Percentiles rank a stretch among this genome's conserved stretches.
Conservation (phyloP, 345 rosid genomes). For the Lepidium didymum region DNA sequence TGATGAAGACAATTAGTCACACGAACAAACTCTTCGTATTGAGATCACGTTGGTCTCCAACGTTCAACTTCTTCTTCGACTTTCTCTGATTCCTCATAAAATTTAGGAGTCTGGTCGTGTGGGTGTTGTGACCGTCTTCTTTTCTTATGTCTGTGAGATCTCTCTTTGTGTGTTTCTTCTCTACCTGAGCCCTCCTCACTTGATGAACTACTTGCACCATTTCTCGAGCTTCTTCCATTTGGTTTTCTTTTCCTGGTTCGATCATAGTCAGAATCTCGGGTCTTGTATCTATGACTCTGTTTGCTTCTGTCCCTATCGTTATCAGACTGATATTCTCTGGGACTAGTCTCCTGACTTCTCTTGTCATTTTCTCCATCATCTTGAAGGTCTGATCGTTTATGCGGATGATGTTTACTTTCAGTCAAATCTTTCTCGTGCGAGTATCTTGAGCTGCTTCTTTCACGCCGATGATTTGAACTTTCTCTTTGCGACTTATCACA, state of each 20-base stretch:
- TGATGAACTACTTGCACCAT: slow-evolving; percentile 17
- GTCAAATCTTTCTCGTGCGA: background rate
- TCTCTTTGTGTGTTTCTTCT: slow-evolving; percentile 23
- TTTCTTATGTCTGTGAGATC: slow-evolving; percentile 18
- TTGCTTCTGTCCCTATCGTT: slow-evolving; percentile 5
- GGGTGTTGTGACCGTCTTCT: slow-evolving; percentile 20
- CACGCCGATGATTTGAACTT: background rate
- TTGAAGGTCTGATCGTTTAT: background rate
- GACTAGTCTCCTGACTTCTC: slow-evolving; percentile 1
- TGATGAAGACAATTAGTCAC: background rate
- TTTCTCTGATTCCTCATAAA: slow-evolving; percentile 1
- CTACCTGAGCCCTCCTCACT: slow-evolving; percentile 15
- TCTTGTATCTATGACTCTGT: background rate
- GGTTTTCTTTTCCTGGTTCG: slow-evolving; percentile 6
- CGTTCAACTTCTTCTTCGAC: slow-evolving; percentile 13
- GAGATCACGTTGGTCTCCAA: slow-evolving; percentile 28
- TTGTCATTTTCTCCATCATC: background rate
- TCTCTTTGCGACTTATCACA: slow-evolving; percentile 20
- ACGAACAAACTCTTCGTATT: background rate
- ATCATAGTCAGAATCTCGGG: background rate
- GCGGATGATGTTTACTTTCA: slow-evolving; percentile 14
- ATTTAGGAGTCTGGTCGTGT: background rate
- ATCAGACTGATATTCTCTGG: background rate
- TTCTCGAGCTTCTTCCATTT: slow-evolving; percentile 2
- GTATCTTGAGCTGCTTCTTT: slow-evolving; percentile 21